Percentiles rank a stretch among this genome's conserved stretches.
Conservation (phyloP, 2,329 filamentous ascomycete genomes). For the Trichoderma sp. region DNA sequence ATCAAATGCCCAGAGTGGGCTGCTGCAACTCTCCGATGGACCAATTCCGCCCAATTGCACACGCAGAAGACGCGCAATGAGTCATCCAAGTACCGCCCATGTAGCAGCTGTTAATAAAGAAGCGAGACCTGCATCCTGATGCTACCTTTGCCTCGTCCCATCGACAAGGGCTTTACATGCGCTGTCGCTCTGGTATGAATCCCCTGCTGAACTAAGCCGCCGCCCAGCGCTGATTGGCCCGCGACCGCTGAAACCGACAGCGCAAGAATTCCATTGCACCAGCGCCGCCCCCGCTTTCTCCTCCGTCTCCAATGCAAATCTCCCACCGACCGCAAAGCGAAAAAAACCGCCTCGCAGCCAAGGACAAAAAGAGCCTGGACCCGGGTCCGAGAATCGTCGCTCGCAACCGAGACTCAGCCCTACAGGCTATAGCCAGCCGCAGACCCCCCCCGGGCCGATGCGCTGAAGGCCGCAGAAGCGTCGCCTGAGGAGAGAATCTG, state of each 20-base stretch:
- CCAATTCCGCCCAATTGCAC: neutral
- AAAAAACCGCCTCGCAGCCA: slow-evolving; percentile 7
- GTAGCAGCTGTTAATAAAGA: neutral
- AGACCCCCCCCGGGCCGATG: neutral
- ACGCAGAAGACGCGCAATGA: neutral
- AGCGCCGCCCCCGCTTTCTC: slow-evolving; percentile 9
- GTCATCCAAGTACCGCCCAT: neutral
- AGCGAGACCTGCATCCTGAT: neutral
- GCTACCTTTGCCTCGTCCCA: neutral
- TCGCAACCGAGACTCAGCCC: slow-evolving; percentile 25
- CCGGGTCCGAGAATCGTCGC: slow-evolving; percentile 19
- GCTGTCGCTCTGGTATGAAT: neutral
- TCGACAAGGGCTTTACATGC: neutral
- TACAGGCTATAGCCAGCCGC: neutral
- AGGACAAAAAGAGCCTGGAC: slow-evolving; percentile 7
- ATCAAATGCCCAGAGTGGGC: neutral
- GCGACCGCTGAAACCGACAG: neutral
- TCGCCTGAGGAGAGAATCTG: slow-evolving; percentile 1
- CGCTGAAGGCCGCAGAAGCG: neutral
- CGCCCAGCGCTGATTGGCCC: neutral
- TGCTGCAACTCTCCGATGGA: neutral
- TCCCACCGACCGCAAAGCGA: neutral
- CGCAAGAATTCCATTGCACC: neutral
- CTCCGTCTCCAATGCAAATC: slow-evolving; percentile 2
- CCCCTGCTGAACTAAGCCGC: neutral